phyloP scores from a whole-genome alignment of 495 filamentous ascomycete species.

The Antarctomyces pellizariae region DNA sequence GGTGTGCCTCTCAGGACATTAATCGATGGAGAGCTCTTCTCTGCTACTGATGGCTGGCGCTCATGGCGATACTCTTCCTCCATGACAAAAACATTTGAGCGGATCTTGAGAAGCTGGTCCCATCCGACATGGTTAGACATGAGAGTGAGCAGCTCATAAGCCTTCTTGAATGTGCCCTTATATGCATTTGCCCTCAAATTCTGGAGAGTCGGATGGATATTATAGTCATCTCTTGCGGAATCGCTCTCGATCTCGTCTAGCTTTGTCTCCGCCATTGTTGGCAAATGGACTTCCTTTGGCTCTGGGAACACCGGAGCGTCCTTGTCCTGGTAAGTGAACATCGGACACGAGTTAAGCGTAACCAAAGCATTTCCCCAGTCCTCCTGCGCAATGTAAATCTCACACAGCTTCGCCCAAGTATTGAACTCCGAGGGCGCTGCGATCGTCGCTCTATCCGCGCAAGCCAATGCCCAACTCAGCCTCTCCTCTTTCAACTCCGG shows the following conservation, averaged over 20 bases:
- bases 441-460: conserved; percentile 81
- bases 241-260: conserved; percentile 89
- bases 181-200: conserved; percentile 74
- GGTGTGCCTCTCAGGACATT: conserved; percentile 45
- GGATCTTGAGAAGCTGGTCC: conserved; percentile 81
- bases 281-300: conserved; percentile 63
- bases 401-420: conserved; percentile 83
- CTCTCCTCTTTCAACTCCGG: conserved; percentile 28
- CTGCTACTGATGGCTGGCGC: conserved; percentile 36
- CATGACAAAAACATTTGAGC: conserved; percentile 97
- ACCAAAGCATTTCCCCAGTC: conserved; percentile 85
- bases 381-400: conserved; percentile 78
- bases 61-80: conserved; percentile 93
- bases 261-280: conserved; percentile 68
- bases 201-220: conserved; percentile 66
- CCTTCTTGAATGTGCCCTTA: conserved; percentile 84
- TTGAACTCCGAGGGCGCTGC: conserved; percentile 91
- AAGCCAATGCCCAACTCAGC: conserved; percentile 65
- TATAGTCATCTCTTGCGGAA: conserved; percentile 55
- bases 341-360: conserved; percentile 95
- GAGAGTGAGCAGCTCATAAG: conserved; percentile 82
- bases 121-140: conserved; percentile 90
- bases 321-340: conserved; percentile 99
- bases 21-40: conserved; percentile 36
- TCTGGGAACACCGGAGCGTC: conserved; percentile 87